Base-by-base conservation (phyloP, 306 rosid genomes). In the Corylus avellana region DNA sequence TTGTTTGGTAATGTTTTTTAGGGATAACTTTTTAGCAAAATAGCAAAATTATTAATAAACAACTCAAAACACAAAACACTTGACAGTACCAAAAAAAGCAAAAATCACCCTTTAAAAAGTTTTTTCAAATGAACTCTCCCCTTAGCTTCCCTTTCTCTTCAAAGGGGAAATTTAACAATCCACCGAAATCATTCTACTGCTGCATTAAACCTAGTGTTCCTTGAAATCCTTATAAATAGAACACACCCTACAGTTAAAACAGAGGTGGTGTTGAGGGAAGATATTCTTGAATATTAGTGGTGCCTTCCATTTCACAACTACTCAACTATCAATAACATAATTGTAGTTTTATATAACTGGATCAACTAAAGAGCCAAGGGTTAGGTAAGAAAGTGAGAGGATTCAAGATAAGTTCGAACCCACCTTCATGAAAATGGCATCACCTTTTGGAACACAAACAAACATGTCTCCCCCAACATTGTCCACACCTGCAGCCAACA, bases 401-500 rank as follows among this genome's bases (percentile, higher is more conserved):
- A 35, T 73, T 50, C 29, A 7, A 42, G 25, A 22, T 42, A 75
- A 58, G 22, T 25, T 27, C 55, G 18, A 64, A 80, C 64, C 76
- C 27, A 89, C 98, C 92, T 93, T 95, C 99, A 93, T 91, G 84
- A 95, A 93, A 82, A 95, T 77, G 29, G 97, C 98, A 74, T 95
- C 97, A 42, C 89, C 97, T 82, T 89, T 93, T 12, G 98, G 99
- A 55, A 95, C 83, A 76, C 94, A 88, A 3, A 50, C 93, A 79
- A 95, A 93, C 98, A 95, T 95, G 83, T 95, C 99, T 16, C 99
- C 99, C 59, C 97, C 99, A 20, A 90, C 93, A 73, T 95, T 98
- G 57, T 95, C 89, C 54, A 95, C 98, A 42, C 98, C 97, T 93
- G 85, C 69, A 83, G 11, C 79, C 8, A 80, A 53, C 42, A 77